phyloP scores from a whole-genome alignment of 2,329 filamentous ascomycete species.

The Dryadomyces quercivorus region DNA sequence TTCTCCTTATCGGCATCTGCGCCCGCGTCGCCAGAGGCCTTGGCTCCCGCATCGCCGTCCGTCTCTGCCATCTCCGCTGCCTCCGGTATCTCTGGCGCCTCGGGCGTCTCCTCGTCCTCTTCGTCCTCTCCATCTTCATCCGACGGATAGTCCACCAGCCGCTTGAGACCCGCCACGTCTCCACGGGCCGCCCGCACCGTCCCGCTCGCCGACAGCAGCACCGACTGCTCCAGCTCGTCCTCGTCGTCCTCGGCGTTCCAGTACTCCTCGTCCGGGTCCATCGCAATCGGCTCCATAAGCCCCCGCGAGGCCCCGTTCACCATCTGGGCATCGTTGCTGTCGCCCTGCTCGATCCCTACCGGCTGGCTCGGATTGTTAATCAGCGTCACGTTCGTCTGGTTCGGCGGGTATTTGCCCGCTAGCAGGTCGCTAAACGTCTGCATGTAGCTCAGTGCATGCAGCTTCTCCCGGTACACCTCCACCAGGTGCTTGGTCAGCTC shows the following conservation, averaged over 20 bases:
- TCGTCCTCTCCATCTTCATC: conserved; percentile 59
- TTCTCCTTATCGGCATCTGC: conserved; percentile 1
- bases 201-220: conserved; percentile 10
- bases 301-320: conserved; percentile 4
- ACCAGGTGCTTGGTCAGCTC: conserved; percentile 74
- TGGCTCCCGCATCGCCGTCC: background rate
- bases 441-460: conserved; percentile 68
- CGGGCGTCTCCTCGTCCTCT: background rate
- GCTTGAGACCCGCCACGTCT: conserved; percentile 49
- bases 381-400: background rate
- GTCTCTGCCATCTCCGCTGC: no score
- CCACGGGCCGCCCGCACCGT: conserved; percentile 39
- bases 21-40: background rate
- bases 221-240: conserved; percentile 41
- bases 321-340: background rate
- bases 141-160: conserved; percentile 83
- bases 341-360: background rate
- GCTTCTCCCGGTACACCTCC: conserved; percentile 66
- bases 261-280: conserved; percentile 83
- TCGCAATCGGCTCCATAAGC: conserved; percentile 18
- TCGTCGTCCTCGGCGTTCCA: conserved; percentile 85
- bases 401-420: conserved; percentile 6
- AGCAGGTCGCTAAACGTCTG: conserved; percentile 73
- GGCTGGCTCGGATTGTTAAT: conserved; percentile 1
- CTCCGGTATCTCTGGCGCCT: no score